Conservation (phyloP, 768 basidiomycete species). For the Glaciozyma martinii region DNA sequence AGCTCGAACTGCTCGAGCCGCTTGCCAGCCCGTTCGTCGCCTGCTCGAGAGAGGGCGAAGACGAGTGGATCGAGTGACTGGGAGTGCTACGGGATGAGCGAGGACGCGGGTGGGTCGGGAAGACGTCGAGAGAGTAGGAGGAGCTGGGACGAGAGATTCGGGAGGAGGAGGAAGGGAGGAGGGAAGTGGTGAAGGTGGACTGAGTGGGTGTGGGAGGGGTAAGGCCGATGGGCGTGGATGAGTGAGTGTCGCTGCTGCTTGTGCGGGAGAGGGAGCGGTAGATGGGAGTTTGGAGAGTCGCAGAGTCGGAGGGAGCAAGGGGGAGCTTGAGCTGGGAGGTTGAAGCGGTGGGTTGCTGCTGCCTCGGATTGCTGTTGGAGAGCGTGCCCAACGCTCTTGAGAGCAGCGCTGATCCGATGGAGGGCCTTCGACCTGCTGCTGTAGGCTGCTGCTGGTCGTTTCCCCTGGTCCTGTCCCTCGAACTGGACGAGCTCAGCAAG, state of each 20-base stretch:
- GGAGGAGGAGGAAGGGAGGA: background rate
- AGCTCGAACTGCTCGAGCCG: background rate
- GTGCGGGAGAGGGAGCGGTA: background rate
- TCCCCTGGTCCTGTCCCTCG: background rate
- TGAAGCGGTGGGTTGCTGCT: background rate
- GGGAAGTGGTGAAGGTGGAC: background rate
- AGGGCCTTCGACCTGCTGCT: background rate
- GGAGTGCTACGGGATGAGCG: too few relatives aligned
- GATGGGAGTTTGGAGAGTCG: background rate
- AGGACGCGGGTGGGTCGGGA: background rate
- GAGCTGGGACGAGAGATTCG: background rate
- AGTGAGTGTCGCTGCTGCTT: background rate
- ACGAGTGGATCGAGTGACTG: too few relatives aligned
- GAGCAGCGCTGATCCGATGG: too few relatives aligned
- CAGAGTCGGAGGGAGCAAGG: background rate
- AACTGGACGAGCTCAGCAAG: background rate
- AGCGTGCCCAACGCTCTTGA: background rate
- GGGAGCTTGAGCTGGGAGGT: background rate
- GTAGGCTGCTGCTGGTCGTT: background rate
- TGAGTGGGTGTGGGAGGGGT: background rate
- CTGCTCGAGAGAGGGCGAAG: too few relatives aligned
- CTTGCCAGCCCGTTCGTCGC: too few relatives aligned
- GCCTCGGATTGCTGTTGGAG: background rate
- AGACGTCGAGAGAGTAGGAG: background rate
- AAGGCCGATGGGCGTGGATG: background rate